Evolutionary conservation across 164 flowering plant genomes (phyloP), one percentile per base, ranked within the genome.

Genomic region (Nymphaea colorata): DNA sequence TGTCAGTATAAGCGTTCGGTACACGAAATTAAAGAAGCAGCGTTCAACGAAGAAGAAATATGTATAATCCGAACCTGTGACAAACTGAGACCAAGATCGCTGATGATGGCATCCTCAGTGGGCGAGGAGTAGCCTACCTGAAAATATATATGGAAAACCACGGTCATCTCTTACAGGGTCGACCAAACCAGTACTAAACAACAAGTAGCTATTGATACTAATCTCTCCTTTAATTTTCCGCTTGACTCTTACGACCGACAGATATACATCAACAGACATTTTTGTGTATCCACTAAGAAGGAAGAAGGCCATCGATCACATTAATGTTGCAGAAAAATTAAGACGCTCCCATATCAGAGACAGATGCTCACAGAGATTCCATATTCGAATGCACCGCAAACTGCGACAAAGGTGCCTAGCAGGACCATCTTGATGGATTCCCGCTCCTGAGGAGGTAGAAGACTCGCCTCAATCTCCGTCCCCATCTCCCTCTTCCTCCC

Each of bases 61-160:
- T 8, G 59, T 16, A 55, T 55, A 55, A 25, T 25, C 36, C 36
- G 36, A 17, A 71, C 98, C 97, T 94, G 87, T 5, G 88, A 79
- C 43, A 84, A 43, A 11, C 95, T 78, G 5, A 94, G 77, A 67
- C 71, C 71, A 17, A 94, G 86, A 70, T 94, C 98, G 53, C 78
- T 67, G 17, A 67, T 81, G 69, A 93, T 91, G 4, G 81, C 93
- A 67, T 77, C 41, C 73, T 93, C 88, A 63, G 93, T 83, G 11
- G 98, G 98, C 2, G 97, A 84, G 25, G 98, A 89, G 76, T 84
- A 94, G 3, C 98, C 96, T 59, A 77, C 87, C 97, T 94, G 89
- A 43, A 67, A 69, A 43, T 43, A 47, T 25, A 10, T 2, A 55
- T 55, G 12, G 16, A 55, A 55, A 16, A 25, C 36, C 36, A 25